Percentiles rank a stretch among this genome's conserved stretches.
phyloP scores from a whole-genome alignment of 2,329 filamentous ascomycete genomes.

The Nannizzia gypsea region DNA sequence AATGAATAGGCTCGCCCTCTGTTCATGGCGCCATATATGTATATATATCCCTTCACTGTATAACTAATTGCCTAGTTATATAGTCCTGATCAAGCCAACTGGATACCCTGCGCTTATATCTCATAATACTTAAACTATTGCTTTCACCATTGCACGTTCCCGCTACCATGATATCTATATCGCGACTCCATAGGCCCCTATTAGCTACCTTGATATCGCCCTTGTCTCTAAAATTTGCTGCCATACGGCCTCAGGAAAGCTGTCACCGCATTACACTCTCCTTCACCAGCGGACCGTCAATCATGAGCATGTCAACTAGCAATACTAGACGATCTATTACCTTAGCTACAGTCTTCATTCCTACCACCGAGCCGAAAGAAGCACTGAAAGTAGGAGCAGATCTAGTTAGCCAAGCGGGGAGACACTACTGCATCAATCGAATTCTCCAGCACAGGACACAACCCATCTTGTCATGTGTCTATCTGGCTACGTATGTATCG shows the following conservation, averaged over 20 bases:
- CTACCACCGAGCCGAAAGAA: background rate
- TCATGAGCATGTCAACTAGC: background rate
- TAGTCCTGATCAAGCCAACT: no score
- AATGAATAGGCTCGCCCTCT: no score
- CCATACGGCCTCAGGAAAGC: background rate
- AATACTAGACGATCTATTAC: no score
- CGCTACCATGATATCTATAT: background rate
- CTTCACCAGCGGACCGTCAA: background rate
- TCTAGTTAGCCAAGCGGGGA: background rate
- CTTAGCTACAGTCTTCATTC: background rate
- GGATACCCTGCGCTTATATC: no score
- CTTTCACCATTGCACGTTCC: background rate
- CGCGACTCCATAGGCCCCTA: background rate
- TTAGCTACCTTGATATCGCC: background rate
- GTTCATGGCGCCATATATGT: no score
- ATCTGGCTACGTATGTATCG: background rate
- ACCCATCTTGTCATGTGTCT: constrained; percentile 8
- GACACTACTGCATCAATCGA: background rate
- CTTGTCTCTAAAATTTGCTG: background rate
- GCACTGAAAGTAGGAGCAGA: background rate
- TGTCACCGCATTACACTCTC: background rate
- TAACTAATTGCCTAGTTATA: no score
- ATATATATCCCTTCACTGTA: no score
- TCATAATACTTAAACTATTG: background rate
- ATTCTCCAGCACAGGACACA: constrained; percentile 9